These are phyloP conservation scores for Candida coleopterorum DNA, from an alignment of 805 yeast genomes.

Conservation along the genomic window DNA sequence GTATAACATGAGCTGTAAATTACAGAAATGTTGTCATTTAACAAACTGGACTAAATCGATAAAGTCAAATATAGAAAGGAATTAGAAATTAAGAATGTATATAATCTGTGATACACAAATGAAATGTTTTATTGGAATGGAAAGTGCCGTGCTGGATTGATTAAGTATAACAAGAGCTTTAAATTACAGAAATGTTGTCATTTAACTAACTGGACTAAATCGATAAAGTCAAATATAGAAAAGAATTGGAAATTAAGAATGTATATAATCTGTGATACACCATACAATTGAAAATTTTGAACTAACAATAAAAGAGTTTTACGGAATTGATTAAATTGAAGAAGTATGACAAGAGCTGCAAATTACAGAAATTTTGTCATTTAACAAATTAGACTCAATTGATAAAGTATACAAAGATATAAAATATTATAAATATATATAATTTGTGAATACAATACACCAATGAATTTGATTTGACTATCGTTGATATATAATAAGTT, in stretches of 20 bases:
- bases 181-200: constrained; percentile 61
- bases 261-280: constrained; percentile 51
- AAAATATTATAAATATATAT: constrained; percentile 39
- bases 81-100: constrained; percentile 36
- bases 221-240: constrained; percentile 47
- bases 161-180: constrained; percentile 57
- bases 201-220: constrained; percentile 78
- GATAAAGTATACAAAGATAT: constrained; percentile 45
- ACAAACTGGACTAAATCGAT: constrained; percentile 75
- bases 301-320: too few species aligned
- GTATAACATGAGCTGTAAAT: constrained; percentile 54
- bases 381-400: constrained; percentile 75
- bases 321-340: too few species aligned
- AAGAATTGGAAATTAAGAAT: constrained; percentile 26
- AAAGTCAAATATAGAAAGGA: constrained; percentile 46
- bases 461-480: too few species aligned
- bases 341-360: constrained; percentile 60
- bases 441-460: too few species aligned
- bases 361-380: constrained; percentile 64
- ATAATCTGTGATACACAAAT: constrained; percentile 49
- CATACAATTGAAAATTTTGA: too few species aligned
- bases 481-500: too few species aligned
- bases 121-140: too few species aligned
- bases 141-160: too few species aligned
- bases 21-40: constrained; percentile 63